A percentile compares a stretch with the other conserved stretches of the same genome.
Evolutionary conservation across 352 stramenopile genomes (phyloP).

Genomic region (Pythium rishiriense): DNA sequence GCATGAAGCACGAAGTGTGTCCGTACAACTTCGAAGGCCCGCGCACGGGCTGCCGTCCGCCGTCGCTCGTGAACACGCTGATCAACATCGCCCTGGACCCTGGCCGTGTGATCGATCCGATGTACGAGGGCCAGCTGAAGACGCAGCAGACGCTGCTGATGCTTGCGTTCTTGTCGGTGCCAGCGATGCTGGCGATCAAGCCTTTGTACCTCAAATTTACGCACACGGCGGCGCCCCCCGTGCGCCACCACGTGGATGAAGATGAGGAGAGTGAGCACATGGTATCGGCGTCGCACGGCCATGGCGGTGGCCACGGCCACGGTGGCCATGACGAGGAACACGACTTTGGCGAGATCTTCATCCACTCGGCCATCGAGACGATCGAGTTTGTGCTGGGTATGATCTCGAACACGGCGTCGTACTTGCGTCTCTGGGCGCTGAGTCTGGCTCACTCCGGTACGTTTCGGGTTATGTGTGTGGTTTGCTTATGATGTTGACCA

Average conservation of each 20-base stretch:
- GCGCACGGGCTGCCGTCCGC: slow-evolving; percentile 94
- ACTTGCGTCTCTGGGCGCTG: slow-evolving; percentile 99
- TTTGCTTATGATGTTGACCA: not conserved
- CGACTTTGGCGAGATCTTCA: slow-evolving; percentile 97
- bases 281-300: slow-evolving; percentile 33
- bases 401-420: slow-evolving; percentile 99
- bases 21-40: slow-evolving; percentile 93
- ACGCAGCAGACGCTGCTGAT: slow-evolving; percentile 91
- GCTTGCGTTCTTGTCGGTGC: slow-evolving; percentile 94
- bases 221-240: slow-evolving; percentile 44
- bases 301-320: slow-evolving; percentile 41
- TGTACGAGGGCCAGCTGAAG: slow-evolving; percentile 93
- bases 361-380: slow-evolving; percentile 99
- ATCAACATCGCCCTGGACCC: slow-evolving; percentile 98
- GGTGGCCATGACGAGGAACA: slow-evolving; percentile 78
- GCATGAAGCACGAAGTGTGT: slow-evolving; percentile 92
- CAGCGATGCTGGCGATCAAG: slow-evolving; percentile 96
- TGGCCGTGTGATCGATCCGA: slow-evolving; percentile 92
- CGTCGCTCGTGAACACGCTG: slow-evolving; percentile 97
- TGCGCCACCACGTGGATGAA: slow-evolving; percentile 73
- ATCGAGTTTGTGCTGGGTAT: slow-evolving; percentile 99
- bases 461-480: slow-evolving; percentile 12
- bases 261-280: slow-evolving; percentile 72
- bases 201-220: slow-evolving; percentile 90
- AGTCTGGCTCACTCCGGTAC: slow-evolving; percentile 96